Percentiles rank a stretch among this genome's conserved stretches.
Conservation (phyloP, 2,329 filamentous ascomycete species). For the Zymoseptoria ardabiliae region DNA sequence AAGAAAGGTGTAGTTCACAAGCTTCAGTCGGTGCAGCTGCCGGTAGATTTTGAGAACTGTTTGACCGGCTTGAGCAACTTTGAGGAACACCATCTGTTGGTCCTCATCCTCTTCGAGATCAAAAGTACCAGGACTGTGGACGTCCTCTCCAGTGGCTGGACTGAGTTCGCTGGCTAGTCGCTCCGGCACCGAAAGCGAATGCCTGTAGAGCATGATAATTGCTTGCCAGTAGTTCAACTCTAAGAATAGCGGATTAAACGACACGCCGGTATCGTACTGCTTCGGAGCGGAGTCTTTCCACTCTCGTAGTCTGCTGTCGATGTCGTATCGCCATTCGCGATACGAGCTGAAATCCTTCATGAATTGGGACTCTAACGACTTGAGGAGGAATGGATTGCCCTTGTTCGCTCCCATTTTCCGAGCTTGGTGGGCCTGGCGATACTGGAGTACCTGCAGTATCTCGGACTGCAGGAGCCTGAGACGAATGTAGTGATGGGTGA, state of each 20-base stretch:
- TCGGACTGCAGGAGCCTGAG: constrained; percentile 85
- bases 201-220: constrained; percentile 89
- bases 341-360: constrained; percentile 77
- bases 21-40: constrained; percentile 75
- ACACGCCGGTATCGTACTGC: constrained; percentile 72
- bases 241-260: constrained; percentile 81
- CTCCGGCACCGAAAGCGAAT: constrained; percentile 70
- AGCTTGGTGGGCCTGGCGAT: constrained; percentile 78
- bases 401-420: constrained; percentile 58
- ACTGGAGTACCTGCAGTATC: constrained; percentile 86
- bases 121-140: constrained; percentile 46
- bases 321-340: constrained; percentile 78
- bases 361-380: constrained; percentile 75
- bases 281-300: constrained; percentile 82
- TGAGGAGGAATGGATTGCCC: constrained; percentile 67
- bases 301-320: constrained; percentile 72
- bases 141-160: constrained; percentile 47
- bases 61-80: constrained; percentile 90
- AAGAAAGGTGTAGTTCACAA: constrained; percentile 94
- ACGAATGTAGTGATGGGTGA: constrained; percentile 87
- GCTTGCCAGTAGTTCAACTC: constrained; percentile 98
- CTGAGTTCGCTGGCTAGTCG: constrained; percentile 73
- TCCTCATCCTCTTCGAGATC: constrained; percentile 65
- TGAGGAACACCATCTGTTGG: constrained; percentile 85
- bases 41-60: constrained; percentile 86